These are phyloP conservation scores for Exsudoporus floridanus DNA, from an alignment of 1,284 basidiomycete genomes.

Conservation along the genomic window DNA sequence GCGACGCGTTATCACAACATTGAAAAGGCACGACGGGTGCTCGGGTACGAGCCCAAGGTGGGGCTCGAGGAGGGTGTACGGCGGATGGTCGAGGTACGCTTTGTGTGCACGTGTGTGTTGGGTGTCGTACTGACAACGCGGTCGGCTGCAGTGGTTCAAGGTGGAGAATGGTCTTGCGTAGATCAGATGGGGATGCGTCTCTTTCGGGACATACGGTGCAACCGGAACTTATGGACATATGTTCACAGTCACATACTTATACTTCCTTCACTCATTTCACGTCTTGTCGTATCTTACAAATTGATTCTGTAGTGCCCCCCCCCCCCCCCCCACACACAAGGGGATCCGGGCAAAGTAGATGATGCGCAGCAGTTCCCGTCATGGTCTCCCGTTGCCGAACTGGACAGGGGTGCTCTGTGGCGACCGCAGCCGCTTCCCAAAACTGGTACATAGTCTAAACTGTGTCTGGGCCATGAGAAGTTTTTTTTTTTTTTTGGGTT, in stretches of 20 bases:
- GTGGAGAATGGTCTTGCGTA: slow-evolving; percentile 31
- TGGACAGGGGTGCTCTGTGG: no score
- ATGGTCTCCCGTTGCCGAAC: no score
- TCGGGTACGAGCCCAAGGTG: slow-evolving; percentile 92
- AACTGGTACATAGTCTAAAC: no score
- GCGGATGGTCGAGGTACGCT: slow-evolving; percentile 66
- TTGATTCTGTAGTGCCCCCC: neutral
- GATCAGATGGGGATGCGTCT: neutral
- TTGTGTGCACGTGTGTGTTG: neutral
- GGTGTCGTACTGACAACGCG: slow-evolving; percentile 5
- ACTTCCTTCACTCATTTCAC: slow-evolving; percentile 1
- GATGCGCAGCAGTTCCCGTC: no score
- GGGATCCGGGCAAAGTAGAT: no score
- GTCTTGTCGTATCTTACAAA: slow-evolving; percentile 4
- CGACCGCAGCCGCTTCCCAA: no score
- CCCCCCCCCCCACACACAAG: no score
- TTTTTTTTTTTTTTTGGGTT: no score
- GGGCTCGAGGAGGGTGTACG: slow-evolving; percentile 88
- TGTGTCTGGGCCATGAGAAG: no score
- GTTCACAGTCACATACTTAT: slow-evolving; percentile 1
- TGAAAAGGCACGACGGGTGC: slow-evolving; percentile 87
- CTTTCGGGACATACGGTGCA: neutral
- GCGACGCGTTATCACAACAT: slow-evolving; percentile 89
- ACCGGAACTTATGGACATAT: neutral
- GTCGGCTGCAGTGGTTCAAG: slow-evolving; percentile 28